phyloP scores from a whole-genome alignment of 2,329 filamentous ascomycete genomes.

The Trichoderma pleuroti region DNA sequence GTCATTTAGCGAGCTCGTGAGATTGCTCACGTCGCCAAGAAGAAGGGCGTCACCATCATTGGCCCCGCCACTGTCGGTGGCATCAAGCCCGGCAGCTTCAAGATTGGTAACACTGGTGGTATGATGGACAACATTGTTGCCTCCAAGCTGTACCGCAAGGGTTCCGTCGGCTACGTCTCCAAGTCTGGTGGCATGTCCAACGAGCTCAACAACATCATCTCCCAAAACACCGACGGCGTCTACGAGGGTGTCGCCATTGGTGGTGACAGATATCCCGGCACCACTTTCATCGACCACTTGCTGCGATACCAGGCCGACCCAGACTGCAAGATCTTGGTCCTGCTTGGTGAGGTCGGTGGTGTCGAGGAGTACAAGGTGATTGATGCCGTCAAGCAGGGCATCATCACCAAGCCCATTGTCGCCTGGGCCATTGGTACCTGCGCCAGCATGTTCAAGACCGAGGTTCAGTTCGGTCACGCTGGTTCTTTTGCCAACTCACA shows the following conservation, averaged over 20 bases:
- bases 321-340: slow-evolving; percentile 92
- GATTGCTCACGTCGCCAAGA: slow-evolving; percentile 91
- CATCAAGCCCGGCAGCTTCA: slow-evolving; percentile 99
- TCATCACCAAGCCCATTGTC: slow-evolving; percentile 97
- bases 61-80: slow-evolving; percentile 97
- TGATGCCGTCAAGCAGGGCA: slow-evolving; percentile 89
- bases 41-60: slow-evolving; percentile 99
- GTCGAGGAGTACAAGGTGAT: slow-evolving; percentile 99
- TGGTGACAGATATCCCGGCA: slow-evolving; percentile 97
- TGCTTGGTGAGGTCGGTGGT: slow-evolving; percentile 98
- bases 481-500: slow-evolving; percentile 99
- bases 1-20: slow-evolving; percentile 78
- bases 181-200: slow-evolving; percentile 99
- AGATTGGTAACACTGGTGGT: slow-evolving; percentile 99
- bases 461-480: slow-evolving; percentile 98
- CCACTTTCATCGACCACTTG: slow-evolving; percentile 98
- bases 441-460: slow-evolving; percentile 99
- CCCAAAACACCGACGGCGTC: slow-evolving; percentile 94
- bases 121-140: slow-evolving; percentile 99
- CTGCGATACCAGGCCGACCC: slow-evolving; percentile 95
- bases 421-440: slow-evolving; percentile 99
- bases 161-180: slow-evolving; percentile 98
- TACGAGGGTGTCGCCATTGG: slow-evolving; percentile 99
- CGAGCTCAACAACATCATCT: slow-evolving; percentile 99
- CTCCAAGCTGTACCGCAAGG: slow-evolving; percentile 99